Percentiles rank a stretch among this genome's conserved stretches.
Conservation (phyloP, 208 protist genomes). For the Phytomonas francai region DNA sequence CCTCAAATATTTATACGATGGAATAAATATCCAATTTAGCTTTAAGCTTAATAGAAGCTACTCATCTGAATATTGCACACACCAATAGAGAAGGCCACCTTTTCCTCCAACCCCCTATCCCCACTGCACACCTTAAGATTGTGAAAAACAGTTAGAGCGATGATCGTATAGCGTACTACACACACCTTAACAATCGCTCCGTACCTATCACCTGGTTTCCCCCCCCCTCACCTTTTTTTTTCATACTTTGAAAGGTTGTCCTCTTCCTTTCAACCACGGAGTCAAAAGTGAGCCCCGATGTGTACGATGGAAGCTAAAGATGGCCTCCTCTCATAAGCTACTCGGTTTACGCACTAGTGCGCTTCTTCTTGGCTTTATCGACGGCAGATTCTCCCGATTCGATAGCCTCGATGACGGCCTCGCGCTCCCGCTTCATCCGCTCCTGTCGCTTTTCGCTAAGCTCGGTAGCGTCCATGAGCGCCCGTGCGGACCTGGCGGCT, state of each 20-base stretch:
- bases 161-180: neutral
- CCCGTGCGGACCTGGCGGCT: conserved; percentile 34
- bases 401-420: conserved; percentile 53
- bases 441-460: conserved; percentile 38
- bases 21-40: neutral
- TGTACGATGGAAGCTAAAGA: neutral
- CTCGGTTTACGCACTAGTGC: conserved; percentile 15
- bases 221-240: neutral
- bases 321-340: neutral
- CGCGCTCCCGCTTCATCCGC: conserved; percentile 36
- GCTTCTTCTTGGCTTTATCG: conserved; percentile 15
- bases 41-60: neutral
- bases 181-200: neutral
- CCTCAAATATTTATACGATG: neutral
- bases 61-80: neutral
- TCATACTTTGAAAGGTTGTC: neutral
- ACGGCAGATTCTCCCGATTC: conserved; percentile 17
- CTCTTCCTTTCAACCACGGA: neutral
- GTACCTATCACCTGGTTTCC: neutral
- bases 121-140: neutral
- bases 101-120: neutral
- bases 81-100: neutral
- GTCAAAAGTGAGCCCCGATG: neutral
- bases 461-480: conserved; percentile 65
- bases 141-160: neutral